A percentile compares a stretch with the other conserved stretches of the same genome.
These are phyloP conservation scores for Solanum chilense DNA, from an alignment of 257 asterid species.

Conservation along the genomic window DNA sequence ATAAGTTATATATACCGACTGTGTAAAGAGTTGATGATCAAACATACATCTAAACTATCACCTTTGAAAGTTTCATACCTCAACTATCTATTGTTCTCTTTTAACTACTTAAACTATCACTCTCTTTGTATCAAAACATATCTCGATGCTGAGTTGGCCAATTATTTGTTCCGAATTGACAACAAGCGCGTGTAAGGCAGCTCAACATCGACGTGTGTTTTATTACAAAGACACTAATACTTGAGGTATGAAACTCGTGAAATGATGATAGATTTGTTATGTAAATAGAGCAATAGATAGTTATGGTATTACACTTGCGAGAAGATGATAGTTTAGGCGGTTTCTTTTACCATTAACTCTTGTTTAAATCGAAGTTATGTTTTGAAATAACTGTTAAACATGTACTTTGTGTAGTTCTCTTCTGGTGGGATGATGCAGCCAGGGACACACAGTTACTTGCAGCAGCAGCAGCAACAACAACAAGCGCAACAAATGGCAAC, in stretches of 20 bases:
- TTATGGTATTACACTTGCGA: not conserved
- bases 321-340: not conserved
- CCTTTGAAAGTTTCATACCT: not conserved
- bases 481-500: constrained; percentile 63
- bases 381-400: not conserved
- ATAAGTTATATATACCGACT: not conserved
- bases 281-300: not conserved
- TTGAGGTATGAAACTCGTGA: not conserved
- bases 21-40: not conserved
- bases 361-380: not conserved
- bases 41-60: not conserved
- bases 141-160: not conserved
- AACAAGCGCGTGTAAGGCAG: not conserved
- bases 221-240: not conserved
- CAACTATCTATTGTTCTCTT: not conserved
- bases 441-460: constrained; percentile 62
- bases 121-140: not conserved
- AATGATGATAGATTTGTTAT: not conserved
- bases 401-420: constrained; percentile 28
- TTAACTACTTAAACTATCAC: not conserved
- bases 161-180: not conserved
- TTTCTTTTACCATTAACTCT: not conserved
- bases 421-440: constrained; percentile 62
- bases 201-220: fast-evolving
- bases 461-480: constrained; percentile 57